Conservation (phyloP, 208 protist species). For the Leishmania gerbilli region DNA sequence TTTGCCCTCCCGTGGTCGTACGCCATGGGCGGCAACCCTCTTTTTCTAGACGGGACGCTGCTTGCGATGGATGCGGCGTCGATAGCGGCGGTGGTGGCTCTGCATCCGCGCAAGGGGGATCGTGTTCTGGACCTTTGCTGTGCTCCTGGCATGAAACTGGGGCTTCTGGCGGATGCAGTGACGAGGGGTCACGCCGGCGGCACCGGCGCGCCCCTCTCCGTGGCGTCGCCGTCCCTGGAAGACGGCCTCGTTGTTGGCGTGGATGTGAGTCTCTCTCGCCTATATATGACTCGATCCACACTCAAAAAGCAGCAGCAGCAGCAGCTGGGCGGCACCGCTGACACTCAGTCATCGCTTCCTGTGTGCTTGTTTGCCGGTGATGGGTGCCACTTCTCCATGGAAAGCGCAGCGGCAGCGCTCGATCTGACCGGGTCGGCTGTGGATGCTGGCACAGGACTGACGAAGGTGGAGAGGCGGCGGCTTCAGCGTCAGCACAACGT, state of each 20-base stretch:
- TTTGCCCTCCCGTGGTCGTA: conserved; percentile 49
- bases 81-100: conserved; percentile 76
- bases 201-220: too few relatives aligned
- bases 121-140: conserved; percentile 87
- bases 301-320: conserved; percentile 41
- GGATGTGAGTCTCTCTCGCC: conserved; percentile 63
- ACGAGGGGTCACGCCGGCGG: neutral
- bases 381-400: conserved; percentile 32
- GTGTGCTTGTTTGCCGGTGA: conserved; percentile 63
- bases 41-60: conserved; percentile 49
- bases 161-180: conserved; percentile 66
- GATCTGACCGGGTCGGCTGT: conserved; percentile 16
- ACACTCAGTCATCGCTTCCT: neutral
- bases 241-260: conserved; percentile 67
- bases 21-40: conserved; percentile 26
- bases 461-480: conserved; percentile 24
- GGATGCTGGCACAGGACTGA: conserved; percentile 30
- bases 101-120: conserved; percentile 59
- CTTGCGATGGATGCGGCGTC: conserved; percentile 88
- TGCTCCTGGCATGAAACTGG: conserved; percentile 87
- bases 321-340: neutral
- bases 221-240: neutral
- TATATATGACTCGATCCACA: conserved; percentile 55
- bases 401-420: conserved; percentile 19
- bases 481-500: conserved; percentile 9